A percentile compares a stretch with the other conserved stretches of the same genome.
Conservation (phyloP, 2,329 filamentous ascomycete genomes). For the Arthrobotrys pseudoclavata region DNA sequence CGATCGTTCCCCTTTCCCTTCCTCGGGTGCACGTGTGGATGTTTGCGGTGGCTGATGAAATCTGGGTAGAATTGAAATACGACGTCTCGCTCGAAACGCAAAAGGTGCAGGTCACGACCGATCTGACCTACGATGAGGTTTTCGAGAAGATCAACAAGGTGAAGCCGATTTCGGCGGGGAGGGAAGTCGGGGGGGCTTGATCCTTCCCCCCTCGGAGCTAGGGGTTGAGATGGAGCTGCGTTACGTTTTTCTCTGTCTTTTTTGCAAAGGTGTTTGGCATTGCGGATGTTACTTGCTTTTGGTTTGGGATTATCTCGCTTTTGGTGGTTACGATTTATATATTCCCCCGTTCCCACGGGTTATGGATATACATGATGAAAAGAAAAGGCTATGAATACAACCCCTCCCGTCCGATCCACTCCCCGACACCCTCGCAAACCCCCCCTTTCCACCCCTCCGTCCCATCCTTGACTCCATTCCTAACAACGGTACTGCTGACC, state of each 20-base stretch:
- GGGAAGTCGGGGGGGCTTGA: slow-evolving; percentile 19
- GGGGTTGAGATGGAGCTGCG: neutral
- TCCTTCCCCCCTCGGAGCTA: neutral
- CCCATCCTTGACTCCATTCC: neutral
- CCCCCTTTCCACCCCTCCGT: slow-evolving; percentile 11
- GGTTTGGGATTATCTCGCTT: slow-evolving; percentile 14
- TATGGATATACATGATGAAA: too few relatives aligned
- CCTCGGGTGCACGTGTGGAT: neutral
- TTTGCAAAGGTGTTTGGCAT: slow-evolving; percentile 20
- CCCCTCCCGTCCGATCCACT: slow-evolving; percentile 27
- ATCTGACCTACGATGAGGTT: slow-evolving; percentile 49
- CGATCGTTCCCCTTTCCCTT: neutral
- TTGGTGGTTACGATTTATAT: too few relatives aligned
- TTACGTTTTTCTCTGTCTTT: neutral
- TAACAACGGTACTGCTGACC: slow-evolving; percentile 43
- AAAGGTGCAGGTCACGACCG: slow-evolving; percentile 78
- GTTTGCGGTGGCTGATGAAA: neutral
- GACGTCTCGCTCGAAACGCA: slow-evolving; percentile 89
- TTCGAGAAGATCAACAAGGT: slow-evolving; percentile 59
- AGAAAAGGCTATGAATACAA: slow-evolving; percentile 30
- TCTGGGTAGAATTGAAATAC: slow-evolving; percentile 70
- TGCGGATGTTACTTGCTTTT: slow-evolving; percentile 13
- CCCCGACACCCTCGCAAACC: slow-evolving; percentile 27
- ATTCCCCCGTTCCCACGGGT: too few relatives aligned
- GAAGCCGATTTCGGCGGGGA: slow-evolving; percentile 26